Percentiles rank a stretch among this genome's conserved stretches.
phyloP scores from a whole-genome alignment of 306 rosid genomes.

The Inga oerstediana region DNA sequence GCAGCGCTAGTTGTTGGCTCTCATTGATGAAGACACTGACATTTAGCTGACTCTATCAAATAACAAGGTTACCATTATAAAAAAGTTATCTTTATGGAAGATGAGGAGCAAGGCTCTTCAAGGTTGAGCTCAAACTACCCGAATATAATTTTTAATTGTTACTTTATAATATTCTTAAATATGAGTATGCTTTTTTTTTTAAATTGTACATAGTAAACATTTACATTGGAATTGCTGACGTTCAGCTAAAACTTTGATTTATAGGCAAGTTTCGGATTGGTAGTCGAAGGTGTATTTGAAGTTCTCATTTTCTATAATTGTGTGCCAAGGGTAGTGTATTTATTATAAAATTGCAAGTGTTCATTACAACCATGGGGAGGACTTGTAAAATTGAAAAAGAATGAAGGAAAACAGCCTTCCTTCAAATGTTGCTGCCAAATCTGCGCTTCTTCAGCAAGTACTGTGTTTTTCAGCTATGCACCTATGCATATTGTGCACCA shows the following conservation, averaged over 20 bases:
- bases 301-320: background rate
- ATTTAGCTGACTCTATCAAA: background rate
- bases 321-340: background rate
- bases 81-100: background rate
- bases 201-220: background rate
- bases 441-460: conserved; percentile 1
- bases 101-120: background rate
- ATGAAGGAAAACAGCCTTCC: background rate
- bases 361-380: background rate
- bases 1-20: background rate
- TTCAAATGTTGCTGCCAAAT: conserved; percentile 47
- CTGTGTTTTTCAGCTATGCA: background rate
- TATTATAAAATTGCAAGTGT: background rate
- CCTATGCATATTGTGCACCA: background rate
- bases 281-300: background rate
- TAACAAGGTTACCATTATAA: background rate
- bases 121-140: background rate
- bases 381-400: background rate
- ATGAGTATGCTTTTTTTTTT: background rate
- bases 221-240: background rate
- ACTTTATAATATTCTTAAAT: background rate
- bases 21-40: background rate
- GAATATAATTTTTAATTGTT: background rate
- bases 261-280: background rate
- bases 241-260: background rate